Conservation (phyloP, 176 grass and related monocot genomes). For the Alloteropsis semialata region DNA sequence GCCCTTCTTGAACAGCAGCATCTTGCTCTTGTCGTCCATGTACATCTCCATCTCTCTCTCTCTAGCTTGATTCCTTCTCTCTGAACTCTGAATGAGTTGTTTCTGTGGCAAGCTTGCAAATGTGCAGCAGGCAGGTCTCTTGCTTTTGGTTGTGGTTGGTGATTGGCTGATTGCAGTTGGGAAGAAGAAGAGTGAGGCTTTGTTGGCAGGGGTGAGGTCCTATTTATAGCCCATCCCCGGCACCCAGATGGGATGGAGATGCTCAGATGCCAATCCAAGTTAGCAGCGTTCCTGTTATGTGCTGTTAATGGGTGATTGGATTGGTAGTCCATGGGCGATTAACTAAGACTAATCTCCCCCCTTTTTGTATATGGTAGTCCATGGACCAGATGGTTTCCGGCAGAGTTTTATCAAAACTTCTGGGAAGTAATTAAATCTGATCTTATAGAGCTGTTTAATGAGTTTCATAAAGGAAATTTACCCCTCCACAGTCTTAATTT, state of each 20-base stretch:
- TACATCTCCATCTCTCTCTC: conserved; percentile 50
- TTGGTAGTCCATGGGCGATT: neutral
- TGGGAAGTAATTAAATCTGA: no score
- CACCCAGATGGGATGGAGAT: neutral
- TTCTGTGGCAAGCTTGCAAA: no score
- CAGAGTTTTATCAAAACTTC: no score
- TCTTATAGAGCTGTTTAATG: no score
- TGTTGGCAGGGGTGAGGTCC: neutral
- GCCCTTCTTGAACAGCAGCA: conserved; percentile 26
- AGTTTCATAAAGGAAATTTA: no score
- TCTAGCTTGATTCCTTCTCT: neutral
- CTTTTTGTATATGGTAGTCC: neutral
- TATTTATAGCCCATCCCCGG: conserved; percentile 13
- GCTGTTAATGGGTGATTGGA: conserved; percentile 4
- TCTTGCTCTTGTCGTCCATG: conserved; percentile 51
- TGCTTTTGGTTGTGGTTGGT: neutral
- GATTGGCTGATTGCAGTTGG: neutral
- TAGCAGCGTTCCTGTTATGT: neutral
- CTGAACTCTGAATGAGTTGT: no score
- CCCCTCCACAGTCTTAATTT: no score
- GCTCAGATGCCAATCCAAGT: neutral
- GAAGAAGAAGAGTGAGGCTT: neutral
- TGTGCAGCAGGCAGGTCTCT: neutral
- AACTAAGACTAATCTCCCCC: neutral
- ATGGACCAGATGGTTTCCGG: no score